Base-by-base conservation (phyloP, 495 filamentous ascomycete species). In the Trichocladium antarcticum region DNA sequence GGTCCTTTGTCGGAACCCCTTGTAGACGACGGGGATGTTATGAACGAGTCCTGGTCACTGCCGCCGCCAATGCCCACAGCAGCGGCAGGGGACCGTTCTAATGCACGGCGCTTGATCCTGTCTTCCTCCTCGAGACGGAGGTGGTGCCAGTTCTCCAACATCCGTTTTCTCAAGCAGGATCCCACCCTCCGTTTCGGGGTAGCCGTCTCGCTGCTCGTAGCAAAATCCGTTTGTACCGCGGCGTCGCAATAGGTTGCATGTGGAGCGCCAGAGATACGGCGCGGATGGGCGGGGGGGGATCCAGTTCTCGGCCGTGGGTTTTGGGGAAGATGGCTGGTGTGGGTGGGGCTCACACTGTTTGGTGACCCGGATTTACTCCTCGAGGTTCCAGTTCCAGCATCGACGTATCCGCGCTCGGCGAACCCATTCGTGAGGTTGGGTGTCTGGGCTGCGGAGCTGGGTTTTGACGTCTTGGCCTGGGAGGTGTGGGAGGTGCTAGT, bases 351-450 rank as follows among this genome's bases (percentile, higher is more conserved):
- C 1, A 61, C 64, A 34, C 67, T 70, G 14, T 61, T 57, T 2
- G 75, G 73, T 2, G 75, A 77, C 1, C 58, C 68, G 3, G 72
- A 72, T 49, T 73, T 67, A 43, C 69, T 68, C 49, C 72, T 58
- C 1, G 69, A 70, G 1, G 72, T 73, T 14, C 65, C 67, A 1
- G 69, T 73, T 17, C 67, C 69, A 1, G 68, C 70, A 55, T 78
- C 74, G 5, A 71, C 65, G 44, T 74, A 75, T 9, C 68, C 63
- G 27, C 68, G 66, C 16, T 66, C 63, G n/a, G 58, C 32, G 14
- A 57, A 56, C 2, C 57, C 64, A 48, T 65, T 70, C 1, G 62
- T 37, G 8, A 58, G 45, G 16, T 58, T 60, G 17, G 62, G 57
- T 1, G 67, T 62, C 35, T 67, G 62, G 20, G 59, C 62, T 6